Evolutionary conservation across 352 stramenopile genomes (phyloP), one percentile per base, ranked within the genome.

Genomic region (Phytophthora cajani): DNA sequence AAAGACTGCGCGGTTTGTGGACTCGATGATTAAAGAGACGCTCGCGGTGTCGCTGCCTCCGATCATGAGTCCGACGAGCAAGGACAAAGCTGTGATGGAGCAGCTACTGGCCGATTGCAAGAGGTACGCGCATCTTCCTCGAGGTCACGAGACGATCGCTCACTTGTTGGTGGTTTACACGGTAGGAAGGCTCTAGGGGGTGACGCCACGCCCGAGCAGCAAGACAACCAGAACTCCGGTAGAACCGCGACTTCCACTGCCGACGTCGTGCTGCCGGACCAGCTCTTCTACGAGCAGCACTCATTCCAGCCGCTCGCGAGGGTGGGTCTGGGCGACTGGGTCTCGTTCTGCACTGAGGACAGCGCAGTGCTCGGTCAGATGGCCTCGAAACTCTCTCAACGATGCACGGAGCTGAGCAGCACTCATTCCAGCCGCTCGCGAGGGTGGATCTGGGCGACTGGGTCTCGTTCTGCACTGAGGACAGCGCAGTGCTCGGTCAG

Each of bases 281-380:
- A 68, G 12, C 47, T 91, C 16, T 93, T 93, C 57, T 93, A 78
- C 40, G 73, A 81, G 33, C 36, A 69, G 6, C 89, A 93, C 30
- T 91, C 84, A 5, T 81, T 77, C 47, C 53, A 70, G 16, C 77
- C 77, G 0, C 67, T 88, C 1, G 53, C 32, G 8, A 67, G 58
- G 19, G 58, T 93, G 6, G 78, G 84, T 64, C 52, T 93, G 25
- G 85, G 77, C 19, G 79, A 84, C 52, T 93, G 84, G 84, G 75
- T 69, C 1, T 51, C 65, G 30, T 80, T 91, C 19, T 89, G 75
- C 25, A 58, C 21, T 2, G 59, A 75, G 19, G 57, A 58, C 14
- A 80, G 61, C 17, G 25, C 53, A 0, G 58, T 82, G 5, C 21
- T 78, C 4, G n/a, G 38, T 2, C 78, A 89, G 38, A 90, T 92